phyloP scores from a whole-genome alignment of 106 monocot species.

The Dioscorea dumetorum region DNA sequence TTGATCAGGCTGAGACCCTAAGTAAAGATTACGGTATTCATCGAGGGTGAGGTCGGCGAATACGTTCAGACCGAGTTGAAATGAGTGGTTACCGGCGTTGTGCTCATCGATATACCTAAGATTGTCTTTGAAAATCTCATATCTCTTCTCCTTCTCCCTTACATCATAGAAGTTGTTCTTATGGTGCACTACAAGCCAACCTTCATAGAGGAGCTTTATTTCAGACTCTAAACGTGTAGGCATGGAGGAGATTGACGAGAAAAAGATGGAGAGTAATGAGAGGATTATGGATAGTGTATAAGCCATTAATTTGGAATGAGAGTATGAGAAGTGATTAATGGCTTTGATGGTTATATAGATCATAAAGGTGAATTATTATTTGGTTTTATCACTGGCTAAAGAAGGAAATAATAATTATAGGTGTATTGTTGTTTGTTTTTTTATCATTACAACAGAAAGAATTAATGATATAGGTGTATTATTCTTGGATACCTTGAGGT shows the following conservation, averaged over 20 bases:
- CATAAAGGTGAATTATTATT: no score
- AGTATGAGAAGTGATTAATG: no score
- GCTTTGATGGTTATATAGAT: no score
- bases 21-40: slow-evolving; percentile 52
- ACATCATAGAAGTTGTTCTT: slow-evolving; percentile 24
- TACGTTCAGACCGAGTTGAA: slow-evolving; percentile 56
- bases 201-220: slow-evolving; percentile 34
- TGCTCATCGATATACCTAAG: slow-evolving; percentile 58
- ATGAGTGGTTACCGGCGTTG: slow-evolving; percentile 60
- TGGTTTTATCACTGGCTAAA: no score
- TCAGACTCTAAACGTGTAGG: slow-evolving; percentile 37
- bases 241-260: not conserved
- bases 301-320: not conserved
- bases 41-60: slow-evolving; percentile 91
- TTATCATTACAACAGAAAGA: no score
- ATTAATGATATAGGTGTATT: no score
- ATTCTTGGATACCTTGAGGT: no score
- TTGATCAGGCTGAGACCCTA: slow-evolving; percentile 20
- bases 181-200: slow-evolving; percentile 31
- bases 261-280: not conserved
- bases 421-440: no score
- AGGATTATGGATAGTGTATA: not conserved
- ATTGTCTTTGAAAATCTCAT: slow-evolving; percentile 21
- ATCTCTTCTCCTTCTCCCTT: slow-evolving; percentile 46
- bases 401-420: no score